Percentiles rank a stretch among this genome's conserved stretches.
Evolutionary conservation across 1,139 yeast species (phyloP).

Genomic region (Pichia sp.): DNA sequence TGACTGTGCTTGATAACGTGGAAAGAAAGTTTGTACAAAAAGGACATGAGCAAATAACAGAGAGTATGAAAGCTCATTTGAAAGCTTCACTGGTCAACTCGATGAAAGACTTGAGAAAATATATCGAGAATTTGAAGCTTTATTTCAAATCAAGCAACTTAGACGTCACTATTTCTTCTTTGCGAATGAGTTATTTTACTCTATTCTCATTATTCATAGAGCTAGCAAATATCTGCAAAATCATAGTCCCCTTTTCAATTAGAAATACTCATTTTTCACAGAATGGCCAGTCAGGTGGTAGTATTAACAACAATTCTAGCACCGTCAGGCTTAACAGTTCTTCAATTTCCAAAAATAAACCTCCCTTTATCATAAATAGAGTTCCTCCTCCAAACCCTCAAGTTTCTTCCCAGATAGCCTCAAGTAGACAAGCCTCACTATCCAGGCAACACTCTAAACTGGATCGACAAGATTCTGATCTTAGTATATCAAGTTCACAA

Average conservation of each 20-base stretch:
- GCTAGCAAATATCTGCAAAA: constrained; percentile 64
- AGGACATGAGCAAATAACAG: constrained; percentile 12
- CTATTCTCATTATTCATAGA: constrained; percentile 73
- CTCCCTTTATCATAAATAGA: constrained; percentile 12
- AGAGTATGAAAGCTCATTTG: constrained; percentile 14
- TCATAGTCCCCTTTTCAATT: constrained; percentile 39
- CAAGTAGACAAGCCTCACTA: constrained; percentile 7
- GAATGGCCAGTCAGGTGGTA: not conserved
- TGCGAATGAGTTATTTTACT: constrained; percentile 69
- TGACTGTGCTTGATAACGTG: constrained; percentile 20
- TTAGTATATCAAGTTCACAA: constrained; percentile 15
- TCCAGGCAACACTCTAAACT: constrained; percentile 31
- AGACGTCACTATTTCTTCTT: constrained; percentile 21
- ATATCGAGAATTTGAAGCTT: constrained; percentile 20
- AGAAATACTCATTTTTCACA: not conserved
- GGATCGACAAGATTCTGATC: constrained; percentile 30
- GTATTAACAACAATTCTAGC: not conserved
- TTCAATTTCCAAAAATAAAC: not conserved
- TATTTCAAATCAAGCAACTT: constrained; percentile 15
- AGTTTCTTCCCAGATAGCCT: constrained; percentile 2
- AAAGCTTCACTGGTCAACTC: constrained; percentile 18
- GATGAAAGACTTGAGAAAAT: constrained; percentile 22
- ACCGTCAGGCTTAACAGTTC: not conserved
- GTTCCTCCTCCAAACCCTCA: constrained; percentile 10
- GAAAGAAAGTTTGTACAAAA: constrained; percentile 18